Percentiles rank a stretch among this genome's conserved stretches.
phyloP scores from a whole-genome alignment of 164 flowering plant species.

The Vitis labrusca region DNA sequence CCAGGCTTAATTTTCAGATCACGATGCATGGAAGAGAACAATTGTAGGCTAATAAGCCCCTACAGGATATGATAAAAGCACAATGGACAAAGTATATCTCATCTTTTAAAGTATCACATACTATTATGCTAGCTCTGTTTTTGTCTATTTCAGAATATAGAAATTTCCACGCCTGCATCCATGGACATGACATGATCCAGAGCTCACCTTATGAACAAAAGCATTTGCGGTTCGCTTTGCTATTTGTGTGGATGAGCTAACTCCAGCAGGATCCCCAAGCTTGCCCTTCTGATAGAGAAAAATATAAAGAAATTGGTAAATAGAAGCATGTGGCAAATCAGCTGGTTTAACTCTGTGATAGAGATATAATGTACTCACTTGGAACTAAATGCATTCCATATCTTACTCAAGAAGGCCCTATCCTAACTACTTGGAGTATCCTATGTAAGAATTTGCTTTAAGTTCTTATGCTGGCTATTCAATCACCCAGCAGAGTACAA shows the following conservation, averaged over 20 bases:
- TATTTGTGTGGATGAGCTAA: conserved; percentile 13
- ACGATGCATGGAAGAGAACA: too few species aligned
- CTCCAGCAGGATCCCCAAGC: conserved; percentile 20
- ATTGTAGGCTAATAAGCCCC: too few species aligned
- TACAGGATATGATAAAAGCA: too few species aligned
- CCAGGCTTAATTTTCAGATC: too few species aligned
- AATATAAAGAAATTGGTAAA: not conserved
- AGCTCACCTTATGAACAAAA: conserved; percentile 56
- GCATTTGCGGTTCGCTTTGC: conserved; percentile 42
- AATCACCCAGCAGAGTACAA: too few species aligned
- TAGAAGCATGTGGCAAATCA: not conserved
- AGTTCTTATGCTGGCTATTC: too few species aligned
- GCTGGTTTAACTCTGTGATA: not conserved
- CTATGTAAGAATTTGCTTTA: too few species aligned
- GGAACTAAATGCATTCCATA: not conserved
- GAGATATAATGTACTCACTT: not conserved
- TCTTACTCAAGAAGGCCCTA: too few species aligned
- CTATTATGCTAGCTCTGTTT: not conserved
- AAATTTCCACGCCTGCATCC: not conserved
- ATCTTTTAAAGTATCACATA: too few species aligned
- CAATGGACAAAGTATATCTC: too few species aligned
- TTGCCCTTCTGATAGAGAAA: conserved; percentile 29
- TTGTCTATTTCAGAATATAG: not conserved
- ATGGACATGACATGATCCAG: conserved; percentile 3
- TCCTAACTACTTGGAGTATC: too few species aligned